Evolutionary conservation across 371 early-diverging fungal genomes (phyloP).

Genomic region (Mucor racemosus): DNA sequence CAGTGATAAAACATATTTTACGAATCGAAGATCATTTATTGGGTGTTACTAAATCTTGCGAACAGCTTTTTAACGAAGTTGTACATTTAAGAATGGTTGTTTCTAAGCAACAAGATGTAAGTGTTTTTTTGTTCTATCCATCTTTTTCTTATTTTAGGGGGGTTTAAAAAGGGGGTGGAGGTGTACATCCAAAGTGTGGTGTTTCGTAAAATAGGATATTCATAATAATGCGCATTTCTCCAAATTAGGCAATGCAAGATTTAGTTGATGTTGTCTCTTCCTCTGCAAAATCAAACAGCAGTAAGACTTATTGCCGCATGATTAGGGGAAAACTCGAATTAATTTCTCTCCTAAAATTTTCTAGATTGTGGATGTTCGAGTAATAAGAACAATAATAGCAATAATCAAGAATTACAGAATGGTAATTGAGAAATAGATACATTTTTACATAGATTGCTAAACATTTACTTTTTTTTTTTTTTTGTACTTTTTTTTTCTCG

Average conservation of each 20-base stretch:
- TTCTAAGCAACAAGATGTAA: constrained; percentile 44
- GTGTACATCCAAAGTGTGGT: neutral
- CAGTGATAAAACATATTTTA: constrained; percentile 23
- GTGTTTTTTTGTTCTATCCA: no score
- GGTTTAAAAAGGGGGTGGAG: neutral
- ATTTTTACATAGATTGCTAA: neutral
- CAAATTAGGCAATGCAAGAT: constrained; percentile 39
- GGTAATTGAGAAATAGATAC: constrained; percentile 11
- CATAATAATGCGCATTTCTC: constrained; percentile 15
- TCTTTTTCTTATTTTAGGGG: neutral
- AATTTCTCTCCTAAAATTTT: no score
- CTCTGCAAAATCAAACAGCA: constrained; percentile 16
- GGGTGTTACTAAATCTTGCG: constrained; percentile 27
- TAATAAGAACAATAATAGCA: constrained; percentile 8
- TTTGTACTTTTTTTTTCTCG: neutral
- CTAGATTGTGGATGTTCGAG: constrained; percentile 18
- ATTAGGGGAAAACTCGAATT: no score
- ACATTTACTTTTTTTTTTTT: neutral
- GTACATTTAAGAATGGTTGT: constrained; percentile 29
- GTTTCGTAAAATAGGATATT: neutral
- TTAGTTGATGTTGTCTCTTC: constrained; percentile 30
- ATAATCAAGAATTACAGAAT: constrained; percentile 24
- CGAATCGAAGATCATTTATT: constrained; percentile 32
- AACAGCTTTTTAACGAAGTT: constrained; percentile 30
- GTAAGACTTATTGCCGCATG: neutral